Evolutionary conservation across 2,329 filamentous ascomycete genomes (phyloP), one percentile per base, ranked within the genome.

Genomic region (Aspergillus ochraceus): DNA sequence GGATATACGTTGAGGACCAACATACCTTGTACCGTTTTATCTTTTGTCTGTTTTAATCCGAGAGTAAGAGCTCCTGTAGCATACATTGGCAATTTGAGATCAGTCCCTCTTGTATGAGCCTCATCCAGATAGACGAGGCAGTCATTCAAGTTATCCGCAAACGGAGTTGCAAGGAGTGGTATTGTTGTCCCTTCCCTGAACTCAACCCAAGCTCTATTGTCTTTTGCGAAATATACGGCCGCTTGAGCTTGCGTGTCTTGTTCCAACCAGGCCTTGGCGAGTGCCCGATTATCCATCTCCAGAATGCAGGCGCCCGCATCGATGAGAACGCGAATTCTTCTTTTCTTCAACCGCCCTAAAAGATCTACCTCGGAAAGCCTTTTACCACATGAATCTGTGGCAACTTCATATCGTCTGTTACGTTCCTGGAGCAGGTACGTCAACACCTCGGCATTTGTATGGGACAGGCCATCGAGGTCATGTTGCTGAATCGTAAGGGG

Each of bases 371-470:
- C 85, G 0, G 75, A 75, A 20, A 83, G 68, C 0, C 79, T 80
- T 8, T 63, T 75, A 1, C 71, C 75, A 19, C 57, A 5, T 0
- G 50, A 14, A 3, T 66, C 45, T 2, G 71, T 70, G 5, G 74
- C 78, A 12, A 75, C 68, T 1, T 72, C 64, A 60, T 85, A 89
- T 0, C 29, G 45, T 1, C 81, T 76, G 60, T 85, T 89, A 20
- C 83, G 79, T 0, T 42, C 50, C 29, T 83, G 77, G 0, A 89
- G 73, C 0, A 90, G 73, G 59, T 87, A 87, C 0, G 77, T 81
- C 0, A 90, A 71, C 0, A 90, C 88, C 50, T 87, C 81, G 0
- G 87, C 87, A 58, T 87, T 90, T 0, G 87, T 90, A 51, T 88
- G 84, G 0, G 73, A 66, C 0, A 90, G 77, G 0, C 77, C 71